Evolutionary conservation across 306 rosid genomes (phyloP).

Genomic region (Carpinus viminea): DNA sequence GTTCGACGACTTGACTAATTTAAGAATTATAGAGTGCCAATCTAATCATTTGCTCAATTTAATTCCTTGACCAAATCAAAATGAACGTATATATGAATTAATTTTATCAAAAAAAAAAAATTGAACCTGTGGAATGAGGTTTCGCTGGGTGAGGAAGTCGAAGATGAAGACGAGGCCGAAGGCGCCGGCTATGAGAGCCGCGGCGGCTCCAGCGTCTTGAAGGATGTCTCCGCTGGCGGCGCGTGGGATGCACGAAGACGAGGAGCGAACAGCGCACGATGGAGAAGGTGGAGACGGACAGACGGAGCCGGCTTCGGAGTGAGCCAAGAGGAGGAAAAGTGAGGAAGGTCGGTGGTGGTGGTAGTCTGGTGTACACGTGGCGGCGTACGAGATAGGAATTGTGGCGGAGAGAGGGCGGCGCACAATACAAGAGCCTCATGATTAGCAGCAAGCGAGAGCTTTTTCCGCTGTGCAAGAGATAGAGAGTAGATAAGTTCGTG

Average conservation of each 20-base stretch:
- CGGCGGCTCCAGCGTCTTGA: conserved; percentile 63
- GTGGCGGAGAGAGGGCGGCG: background rate
- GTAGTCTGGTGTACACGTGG: background rate
- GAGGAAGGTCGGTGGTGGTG: background rate
- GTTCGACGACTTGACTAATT: too few species aligned
- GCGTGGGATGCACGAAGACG: conserved; percentile 5
- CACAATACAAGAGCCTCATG: conserved; percentile 8
- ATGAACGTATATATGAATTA: background rate
- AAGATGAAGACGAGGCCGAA: conserved; percentile 65
- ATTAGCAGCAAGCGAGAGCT: background rate
- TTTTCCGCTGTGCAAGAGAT: too few species aligned
- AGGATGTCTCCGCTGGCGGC: conserved; percentile 36
- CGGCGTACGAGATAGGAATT: conserved; percentile 15
- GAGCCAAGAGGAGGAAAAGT: background rate
- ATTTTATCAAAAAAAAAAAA: background rate
- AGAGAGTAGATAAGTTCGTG: too few species aligned
- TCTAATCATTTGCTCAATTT: too few species aligned
- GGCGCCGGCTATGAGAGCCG: conserved; percentile 60
- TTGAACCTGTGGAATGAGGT: conserved; percentile 67
- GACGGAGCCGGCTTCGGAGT: conserved; percentile 13
- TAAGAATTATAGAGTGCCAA: too few species aligned
- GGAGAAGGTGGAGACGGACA: conserved; percentile 29
- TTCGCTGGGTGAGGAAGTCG: conserved; percentile 52
- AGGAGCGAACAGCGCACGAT: conserved; percentile 27
- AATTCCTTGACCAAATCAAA: too few species aligned